Evolutionary conservation across 2,329 filamentous ascomycete species (phyloP).

Genomic region (Aspergillus floridensis): DNA sequence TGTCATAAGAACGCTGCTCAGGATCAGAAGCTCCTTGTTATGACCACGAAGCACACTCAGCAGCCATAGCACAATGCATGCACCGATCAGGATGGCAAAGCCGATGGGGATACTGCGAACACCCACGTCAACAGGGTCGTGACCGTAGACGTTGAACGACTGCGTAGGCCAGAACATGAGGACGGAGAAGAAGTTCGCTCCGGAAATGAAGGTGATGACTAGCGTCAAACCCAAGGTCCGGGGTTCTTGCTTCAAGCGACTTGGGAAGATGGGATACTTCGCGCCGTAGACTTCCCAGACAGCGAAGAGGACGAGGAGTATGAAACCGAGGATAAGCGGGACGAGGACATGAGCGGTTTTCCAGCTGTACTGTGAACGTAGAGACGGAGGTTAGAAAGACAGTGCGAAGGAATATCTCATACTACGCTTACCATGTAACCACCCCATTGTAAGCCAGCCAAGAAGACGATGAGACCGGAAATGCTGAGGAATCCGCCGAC

Average conservation of each 20-base stretch:
- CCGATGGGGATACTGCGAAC: constrained; percentile 64
- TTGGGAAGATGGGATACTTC: constrained; percentile 48
- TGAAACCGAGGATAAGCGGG: constrained; percentile 46
- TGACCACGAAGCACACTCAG: constrained; percentile 58
- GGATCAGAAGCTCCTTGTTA: constrained; percentile 60
- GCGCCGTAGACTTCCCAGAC: constrained; percentile 49
- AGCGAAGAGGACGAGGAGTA: constrained; percentile 44
- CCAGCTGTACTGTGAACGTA: constrained; percentile 41
- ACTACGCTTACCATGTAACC: constrained; percentile 41
- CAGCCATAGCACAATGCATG: constrained; percentile 57
- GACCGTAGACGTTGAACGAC: constrained; percentile 63
- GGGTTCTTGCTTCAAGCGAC: constrained; percentile 46
- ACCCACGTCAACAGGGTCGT: constrained; percentile 63
- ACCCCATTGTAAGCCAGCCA: constrained; percentile 53
- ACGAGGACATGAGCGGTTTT: constrained; percentile 45
- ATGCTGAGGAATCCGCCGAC: constrained; percentile 51
- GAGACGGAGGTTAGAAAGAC: not conserved
- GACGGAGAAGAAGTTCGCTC: constrained; percentile 58
- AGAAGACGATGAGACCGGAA: constrained; percentile 47
- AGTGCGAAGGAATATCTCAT: not conserved
- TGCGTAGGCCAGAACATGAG: constrained; percentile 63
- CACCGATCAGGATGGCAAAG: constrained; percentile 62
- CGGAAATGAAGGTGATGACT: constrained; percentile 59
- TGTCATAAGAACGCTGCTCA: constrained; percentile 63
- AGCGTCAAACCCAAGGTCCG: constrained; percentile 54